Conservation (phyloP, 129 eudicot genomes). For the Tanacetum coccineum region DNA sequence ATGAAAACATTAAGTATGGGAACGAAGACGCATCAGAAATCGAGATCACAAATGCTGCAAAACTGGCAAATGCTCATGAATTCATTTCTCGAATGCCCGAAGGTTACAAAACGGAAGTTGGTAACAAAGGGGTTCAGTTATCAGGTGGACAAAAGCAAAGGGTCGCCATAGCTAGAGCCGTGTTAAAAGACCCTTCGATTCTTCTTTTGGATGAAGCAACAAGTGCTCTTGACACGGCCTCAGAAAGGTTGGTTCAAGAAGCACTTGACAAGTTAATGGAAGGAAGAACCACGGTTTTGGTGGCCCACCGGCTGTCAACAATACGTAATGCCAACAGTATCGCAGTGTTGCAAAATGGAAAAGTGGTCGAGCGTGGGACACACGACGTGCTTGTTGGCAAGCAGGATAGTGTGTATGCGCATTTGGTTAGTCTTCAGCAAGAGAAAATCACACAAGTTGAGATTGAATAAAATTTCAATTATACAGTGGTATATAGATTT, state of each 20-base stretch:
- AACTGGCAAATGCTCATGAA: slow-evolving; percentile 71
- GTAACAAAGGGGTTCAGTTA: slow-evolving; percentile 62
- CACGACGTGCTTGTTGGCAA: slow-evolving; percentile 51
- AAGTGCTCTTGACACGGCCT: slow-evolving; percentile 68
- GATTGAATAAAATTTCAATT: background rate
- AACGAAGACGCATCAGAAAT: slow-evolving; percentile 61
- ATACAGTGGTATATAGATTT: slow-evolving; percentile 2
- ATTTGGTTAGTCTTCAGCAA: slow-evolving; percentile 58
- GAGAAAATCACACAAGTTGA: slow-evolving; percentile 24
- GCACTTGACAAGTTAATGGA: slow-evolving; percentile 71
- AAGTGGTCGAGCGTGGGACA: slow-evolving; percentile 57
- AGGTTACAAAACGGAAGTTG: slow-evolving; percentile 66
- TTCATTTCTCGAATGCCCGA: slow-evolving; percentile 70
- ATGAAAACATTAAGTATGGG: slow-evolving; percentile 70
- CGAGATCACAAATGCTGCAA: slow-evolving; percentile 67
- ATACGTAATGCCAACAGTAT: slow-evolving; percentile 58
- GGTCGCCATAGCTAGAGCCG: slow-evolving; percentile 81
- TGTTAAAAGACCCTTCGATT: slow-evolving; percentile 60
- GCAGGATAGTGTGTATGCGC: slow-evolving; percentile 46
- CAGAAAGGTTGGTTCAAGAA: slow-evolving; percentile 67
- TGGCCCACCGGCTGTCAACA: slow-evolving; percentile 78
- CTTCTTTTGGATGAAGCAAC: slow-evolving; percentile 90
- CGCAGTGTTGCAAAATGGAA: slow-evolving; percentile 65
- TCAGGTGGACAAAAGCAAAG: slow-evolving; percentile 94
- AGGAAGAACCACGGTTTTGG: slow-evolving; percentile 62